Base-by-base conservation (phyloP, 2,329 filamentous ascomycete genomes). In the Clarireedia sp. region DNA sequence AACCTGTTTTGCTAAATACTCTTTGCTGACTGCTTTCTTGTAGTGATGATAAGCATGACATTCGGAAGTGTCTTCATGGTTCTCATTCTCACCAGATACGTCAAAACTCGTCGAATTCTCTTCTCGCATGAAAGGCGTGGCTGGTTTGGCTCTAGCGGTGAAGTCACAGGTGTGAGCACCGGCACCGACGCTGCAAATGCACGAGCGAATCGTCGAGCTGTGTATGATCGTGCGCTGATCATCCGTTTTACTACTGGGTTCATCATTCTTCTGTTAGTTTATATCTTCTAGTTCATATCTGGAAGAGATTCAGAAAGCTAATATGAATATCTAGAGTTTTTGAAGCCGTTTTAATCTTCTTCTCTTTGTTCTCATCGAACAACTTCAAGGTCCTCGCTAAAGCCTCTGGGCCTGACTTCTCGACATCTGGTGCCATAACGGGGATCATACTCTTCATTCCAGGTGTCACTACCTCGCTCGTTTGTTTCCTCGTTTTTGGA, bases 161-260 rank as follows among this genome's bases (percentile, higher is more conserved):
- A 57, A 54, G 47, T 59, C 56, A 44, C 52, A 14, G 29, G 29
- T 2, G 51, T 51, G 17, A 50, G 29, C 7, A 47, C 41, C 23
- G 33, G 19, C 2, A 41, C 36, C 19, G 45, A 50, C 5, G 55
- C 36, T n/a, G n/a, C 36, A 19, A 19, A 26, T 29, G 7, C 37
- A 33, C 9, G 43, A 23, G n/a, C 26, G 19, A 57, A 51, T 12
- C 61, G 62, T 23, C 55, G 61, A 37, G 70, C 66, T 24, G 74
- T 75, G 9, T 77, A 77, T 59, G 74, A 77, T 59, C 68, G 65
- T 41, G 76, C 73, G 68, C 67, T 77, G 5, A 61, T 77, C 5
- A 65, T 72, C 6, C 72, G 75, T 9, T 77, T 77, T 58, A 70
- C 70, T 1, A 68, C 77, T 12, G 74, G 69, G 2, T 76, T 76